phyloP scores from a whole-genome alignment of 148 eudicot genomes.

The Chenopodium formosanum region DNA sequence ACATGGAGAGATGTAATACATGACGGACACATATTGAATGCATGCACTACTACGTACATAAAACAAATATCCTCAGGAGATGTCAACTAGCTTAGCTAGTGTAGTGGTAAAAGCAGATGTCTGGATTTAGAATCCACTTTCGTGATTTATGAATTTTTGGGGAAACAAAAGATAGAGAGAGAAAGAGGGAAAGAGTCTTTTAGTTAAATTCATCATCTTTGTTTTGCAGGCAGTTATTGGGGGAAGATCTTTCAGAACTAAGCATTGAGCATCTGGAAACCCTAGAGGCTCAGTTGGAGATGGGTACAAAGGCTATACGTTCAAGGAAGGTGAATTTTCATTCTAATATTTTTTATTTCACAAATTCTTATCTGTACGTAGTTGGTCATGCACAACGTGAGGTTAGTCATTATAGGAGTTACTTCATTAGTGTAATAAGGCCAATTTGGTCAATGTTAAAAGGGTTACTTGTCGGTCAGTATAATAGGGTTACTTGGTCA shows the following conservation, averaged over 20 bases:
- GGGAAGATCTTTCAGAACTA: conserved; percentile 32
- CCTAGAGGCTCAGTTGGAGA: conserved; percentile 31
- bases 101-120: conserved; percentile 12
- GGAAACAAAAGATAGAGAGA: background rate
- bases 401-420: no score
- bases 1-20: conserved; percentile 3
- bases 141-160: background rate
- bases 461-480: no score
- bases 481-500: no score
- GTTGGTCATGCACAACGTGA: no score
- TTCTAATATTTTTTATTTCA: no score
- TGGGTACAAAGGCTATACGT: conserved; percentile 25
- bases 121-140: conserved; percentile 9
- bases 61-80: conserved; percentile 6
- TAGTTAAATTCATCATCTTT: background rate
- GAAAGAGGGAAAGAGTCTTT: background rate
- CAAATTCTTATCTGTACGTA: no score
- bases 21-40: background rate
- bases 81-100: conserved; percentile 27
- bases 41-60: conserved; percentile 10
- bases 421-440: no score
- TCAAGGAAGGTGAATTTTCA: conserved; percentile 26
- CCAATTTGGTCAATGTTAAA: no score
- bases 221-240: conserved; percentile 29
- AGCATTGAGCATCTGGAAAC: conserved; percentile 26